Evolutionary conservation across 1,284 basidiomycete species (phyloP).

Genomic region (Leccinum glutinopallens): DNA sequence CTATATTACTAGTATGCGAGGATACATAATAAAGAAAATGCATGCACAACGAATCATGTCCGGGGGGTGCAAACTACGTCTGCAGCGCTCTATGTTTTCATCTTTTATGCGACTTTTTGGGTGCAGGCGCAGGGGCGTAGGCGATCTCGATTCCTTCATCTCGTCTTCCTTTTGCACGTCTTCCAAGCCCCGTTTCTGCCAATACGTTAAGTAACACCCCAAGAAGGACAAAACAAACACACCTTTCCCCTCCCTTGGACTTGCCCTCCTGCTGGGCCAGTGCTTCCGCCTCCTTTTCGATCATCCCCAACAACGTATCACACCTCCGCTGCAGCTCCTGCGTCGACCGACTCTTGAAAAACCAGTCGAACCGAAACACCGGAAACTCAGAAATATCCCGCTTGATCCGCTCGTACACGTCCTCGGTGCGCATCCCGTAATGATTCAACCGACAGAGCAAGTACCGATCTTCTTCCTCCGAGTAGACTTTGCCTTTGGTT

Average conservation of each 20-base stretch:
- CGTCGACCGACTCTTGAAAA: slow-evolving; percentile 94
- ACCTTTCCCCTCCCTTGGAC: slow-evolving; percentile 66
- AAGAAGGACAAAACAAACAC: slow-evolving; percentile 21
- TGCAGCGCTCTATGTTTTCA: slow-evolving; percentile 42
- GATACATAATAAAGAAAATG: too few species aligned
- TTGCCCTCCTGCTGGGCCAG: slow-evolving; percentile 68
- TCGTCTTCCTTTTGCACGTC: slow-evolving; percentile 62
- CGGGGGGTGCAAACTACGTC: background rate
- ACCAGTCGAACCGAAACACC: slow-evolving; percentile 99
- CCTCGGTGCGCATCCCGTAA: slow-evolving; percentile 91
- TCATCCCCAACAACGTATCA: slow-evolving; percentile 86
- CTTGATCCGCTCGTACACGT: slow-evolving; percentile 96
- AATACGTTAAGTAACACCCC: background rate
- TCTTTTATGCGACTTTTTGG: slow-evolving; percentile 58
- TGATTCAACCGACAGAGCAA: slow-evolving; percentile 89
- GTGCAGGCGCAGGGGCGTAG: slow-evolving; percentile 49
- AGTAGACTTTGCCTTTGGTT: slow-evolving; percentile 95
- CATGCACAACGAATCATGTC: background rate
- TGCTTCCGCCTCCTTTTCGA: slow-evolving; percentile 86
- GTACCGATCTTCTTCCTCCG: slow-evolving; percentile 97
- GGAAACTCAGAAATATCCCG: slow-evolving; percentile 95
- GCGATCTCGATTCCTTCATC: slow-evolving; percentile 55
- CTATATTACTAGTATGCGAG: background rate
- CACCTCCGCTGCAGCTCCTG: slow-evolving; percentile 91
- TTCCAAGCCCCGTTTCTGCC: slow-evolving; percentile 67